A percentile compares a stretch with the other conserved stretches of the same genome.
Conservation (phyloP, 2,329 filamentous ascomycete species). For the Aspergillus transmontanensis region DNA sequence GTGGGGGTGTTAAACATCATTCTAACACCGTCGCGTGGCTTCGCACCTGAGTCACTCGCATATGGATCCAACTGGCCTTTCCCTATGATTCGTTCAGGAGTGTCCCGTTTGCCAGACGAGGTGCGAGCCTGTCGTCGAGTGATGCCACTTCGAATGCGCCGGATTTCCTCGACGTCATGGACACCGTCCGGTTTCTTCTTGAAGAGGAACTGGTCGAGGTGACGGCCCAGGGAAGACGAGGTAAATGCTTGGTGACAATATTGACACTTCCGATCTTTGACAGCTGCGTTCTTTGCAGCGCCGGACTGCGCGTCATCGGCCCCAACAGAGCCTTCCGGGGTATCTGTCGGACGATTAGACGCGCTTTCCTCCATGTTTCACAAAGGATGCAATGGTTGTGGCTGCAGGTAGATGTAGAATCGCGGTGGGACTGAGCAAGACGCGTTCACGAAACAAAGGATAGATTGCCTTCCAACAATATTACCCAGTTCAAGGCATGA, state of each 20-base stretch:
- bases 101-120: slow-evolving; percentile 62
- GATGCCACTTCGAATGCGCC: slow-evolving; percentile 78
- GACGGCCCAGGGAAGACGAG: slow-evolving; percentile 87
- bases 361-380: slow-evolving; percentile 28
- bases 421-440: slow-evolving; percentile 6
- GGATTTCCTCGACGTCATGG: slow-evolving; percentile 88
- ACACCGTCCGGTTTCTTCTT: slow-evolving; percentile 92
- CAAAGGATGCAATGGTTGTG: slow-evolving; percentile 13
- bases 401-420: slow-evolving; percentile 7
- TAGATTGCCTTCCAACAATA: slow-evolving; percentile 8
- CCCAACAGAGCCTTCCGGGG: slow-evolving; percentile 43
- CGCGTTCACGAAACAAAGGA: slow-evolving; percentile 18
- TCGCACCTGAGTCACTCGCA: slow-evolving; percentile 38
- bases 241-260: slow-evolving; percentile 91
- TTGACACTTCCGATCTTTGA: slow-evolving; percentile 85
- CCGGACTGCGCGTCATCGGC: slow-evolving; percentile 36
- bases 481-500: slow-evolving; percentile 25
- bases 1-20: slow-evolving; percentile 63
- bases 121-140: slow-evolving; percentile 80
- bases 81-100: slow-evolving; percentile 61
- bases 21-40: slow-evolving; percentile 40
- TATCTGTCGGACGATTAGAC: slow-evolving; percentile 35
- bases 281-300: slow-evolving; percentile 48
- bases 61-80: slow-evolving; percentile 37
- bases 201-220: slow-evolving; percentile 92